Evolutionary conservation across 169 alveolate genomes (phyloP), one percentile per base, ranked within the genome.

Genomic region (Perkinsus marinus): DNA sequence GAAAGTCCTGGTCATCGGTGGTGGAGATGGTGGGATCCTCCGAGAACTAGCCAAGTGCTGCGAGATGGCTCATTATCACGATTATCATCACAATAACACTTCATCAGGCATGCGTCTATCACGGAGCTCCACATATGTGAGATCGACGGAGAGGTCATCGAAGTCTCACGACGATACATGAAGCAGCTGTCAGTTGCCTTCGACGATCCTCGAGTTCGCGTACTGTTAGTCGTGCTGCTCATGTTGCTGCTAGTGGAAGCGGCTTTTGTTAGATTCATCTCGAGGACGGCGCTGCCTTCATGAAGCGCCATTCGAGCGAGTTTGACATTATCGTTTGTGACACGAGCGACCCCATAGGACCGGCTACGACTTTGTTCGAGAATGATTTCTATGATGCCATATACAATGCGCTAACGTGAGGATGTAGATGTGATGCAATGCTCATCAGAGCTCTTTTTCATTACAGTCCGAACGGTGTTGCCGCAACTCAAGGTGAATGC

Each of bases 1-100:
- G 92, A 95, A 94, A 57, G 94, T 94, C 17, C 92, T 96, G 39
- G 93, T 96, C 68, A 95, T 96, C n/a, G 97, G 97, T 26, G 97
- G 97, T 34, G 97, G 97, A 34, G 97, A 96, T 92, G 95, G 96
- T 22, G 97, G 97, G 13, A 90, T 94, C 26, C 95, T 95, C 19
- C 57, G 97, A 68, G 96, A 95, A 79, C 69, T 94, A 19, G 92
- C 95, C 68, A 95, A 95, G 93, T 95, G 94, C 90, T 90, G 92
- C 3, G 26, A 13, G 79, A 57, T 57, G 34, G 34, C 34, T 2
- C 79, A 57, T 26, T 5, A 0, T 16, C 22, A 57, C 22, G 34
- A n/a, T n/a, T n/a, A n/a, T n/a, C 34, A 2, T 16, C 22, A 16
- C 79, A 41, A 10, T 41, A 41, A 6, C 46, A 41, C 46, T 41